Percentiles rank a stretch among this genome's conserved stretches.
phyloP scores from a whole-genome alignment of 805 yeast genomes.

The Candida qinlingensis region DNA sequence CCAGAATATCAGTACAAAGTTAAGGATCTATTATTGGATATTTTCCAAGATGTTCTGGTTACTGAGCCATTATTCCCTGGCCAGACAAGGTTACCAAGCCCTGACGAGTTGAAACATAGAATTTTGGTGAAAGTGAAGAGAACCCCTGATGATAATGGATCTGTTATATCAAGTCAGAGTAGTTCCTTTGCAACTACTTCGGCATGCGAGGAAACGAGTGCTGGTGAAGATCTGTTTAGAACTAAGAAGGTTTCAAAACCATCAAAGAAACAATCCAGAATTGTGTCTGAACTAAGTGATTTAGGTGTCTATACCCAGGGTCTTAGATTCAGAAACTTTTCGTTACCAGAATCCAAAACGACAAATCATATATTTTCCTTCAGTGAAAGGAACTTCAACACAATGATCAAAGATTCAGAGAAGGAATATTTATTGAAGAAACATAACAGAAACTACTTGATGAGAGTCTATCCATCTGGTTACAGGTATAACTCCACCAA shows the following conservation, averaged over 20 bases:
- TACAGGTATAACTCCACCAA: constrained; percentile 74
- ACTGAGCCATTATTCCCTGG: constrained; percentile 24
- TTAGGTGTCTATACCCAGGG: constrained; percentile 68
- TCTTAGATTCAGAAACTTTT: constrained; percentile 70
- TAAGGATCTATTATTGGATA: constrained; percentile 44
- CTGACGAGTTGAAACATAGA: constrained; percentile 62
- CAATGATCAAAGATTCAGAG: constrained; percentile 57
- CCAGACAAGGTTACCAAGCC: constrained; percentile 55
- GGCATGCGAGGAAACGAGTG: constrained; percentile 27
- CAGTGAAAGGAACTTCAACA: constrained; percentile 63
- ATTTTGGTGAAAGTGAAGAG: constrained; percentile 78
- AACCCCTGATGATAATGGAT: constrained; percentile 15
- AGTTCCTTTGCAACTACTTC: constrained; percentile 20
- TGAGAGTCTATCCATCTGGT: constrained; percentile 86
- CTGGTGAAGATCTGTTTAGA: constrained; percentile 5
- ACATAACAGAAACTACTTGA: constrained; percentile 69
- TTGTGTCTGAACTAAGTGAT: constrained; percentile 42
- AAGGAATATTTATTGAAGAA: constrained; percentile 55
- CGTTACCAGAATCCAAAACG: constrained; percentile 80
- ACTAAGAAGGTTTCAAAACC: constrained; percentile 10
- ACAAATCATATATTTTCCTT: constrained; percentile 82
- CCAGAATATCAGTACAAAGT: constrained; percentile 59
- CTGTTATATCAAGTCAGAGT: constrained; percentile 13
- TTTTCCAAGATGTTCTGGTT: constrained; percentile 52
- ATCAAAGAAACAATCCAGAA: constrained; percentile 17